A percentile compares a stretch with the other conserved stretches of the same genome.
Conservation (phyloP, 495 filamentous ascomycete species). For the Emericellopsis terricola region DNA sequence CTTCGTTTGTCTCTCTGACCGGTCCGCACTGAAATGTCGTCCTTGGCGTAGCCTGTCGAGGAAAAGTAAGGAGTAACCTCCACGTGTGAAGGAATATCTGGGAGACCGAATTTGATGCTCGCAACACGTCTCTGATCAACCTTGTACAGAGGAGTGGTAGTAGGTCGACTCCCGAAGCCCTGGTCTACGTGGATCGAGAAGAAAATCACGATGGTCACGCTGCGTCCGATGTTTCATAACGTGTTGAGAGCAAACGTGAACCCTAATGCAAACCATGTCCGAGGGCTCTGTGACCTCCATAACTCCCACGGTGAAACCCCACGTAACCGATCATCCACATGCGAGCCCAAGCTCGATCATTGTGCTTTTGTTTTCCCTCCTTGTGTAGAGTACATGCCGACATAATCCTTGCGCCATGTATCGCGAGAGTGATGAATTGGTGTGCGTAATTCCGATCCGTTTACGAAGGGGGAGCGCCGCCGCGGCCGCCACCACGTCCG, state of each 20-base stretch:
- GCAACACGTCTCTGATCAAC: too few species aligned
- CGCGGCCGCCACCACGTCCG: conserved; percentile 80
- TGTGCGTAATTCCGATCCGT: conserved; percentile 7
- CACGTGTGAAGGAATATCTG: too few species aligned
- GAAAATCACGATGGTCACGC: too few species aligned
- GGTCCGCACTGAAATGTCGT: too few species aligned
- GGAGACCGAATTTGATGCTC: too few species aligned
- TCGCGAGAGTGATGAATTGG: conserved; percentile 20
- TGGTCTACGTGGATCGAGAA: too few species aligned
- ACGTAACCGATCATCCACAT: conserved; percentile 24
- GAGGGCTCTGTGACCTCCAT: conserved; percentile 21
- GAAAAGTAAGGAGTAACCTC: too few species aligned
- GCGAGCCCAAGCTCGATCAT: conserved; percentile 22
- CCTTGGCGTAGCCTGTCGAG: too few species aligned
- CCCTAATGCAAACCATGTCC: conserved; percentile 18
- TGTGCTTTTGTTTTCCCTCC: conserved; percentile 26
- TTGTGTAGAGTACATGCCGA: conserved; percentile 32
- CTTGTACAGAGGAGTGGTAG: too few species aligned
- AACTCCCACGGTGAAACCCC: conserved; percentile 21
- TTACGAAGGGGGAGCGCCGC: conserved; percentile 55
- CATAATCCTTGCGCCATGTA: conserved; percentile 22
- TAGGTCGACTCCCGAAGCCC: too few species aligned
- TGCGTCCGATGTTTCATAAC: conserved; percentile 1
- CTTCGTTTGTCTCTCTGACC: too few species aligned
- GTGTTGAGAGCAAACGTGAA: conserved; percentile 3